These are phyloP conservation scores for Rhododendron mucronatum DNA, from an alignment of 148 eudicot genomes.

Conservation along the genomic window DNA sequence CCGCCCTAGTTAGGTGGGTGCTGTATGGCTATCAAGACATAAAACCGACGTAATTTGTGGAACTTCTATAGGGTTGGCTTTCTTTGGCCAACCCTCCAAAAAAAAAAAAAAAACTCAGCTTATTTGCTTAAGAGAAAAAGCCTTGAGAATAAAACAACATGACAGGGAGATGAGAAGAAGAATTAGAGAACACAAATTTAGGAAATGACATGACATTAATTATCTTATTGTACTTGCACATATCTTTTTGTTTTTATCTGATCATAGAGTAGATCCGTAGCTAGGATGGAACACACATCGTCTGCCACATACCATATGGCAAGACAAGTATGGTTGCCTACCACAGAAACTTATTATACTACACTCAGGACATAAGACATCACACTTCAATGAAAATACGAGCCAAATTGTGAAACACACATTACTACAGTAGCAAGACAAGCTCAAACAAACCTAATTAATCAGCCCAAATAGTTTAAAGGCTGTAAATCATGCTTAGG, in stretches of 20 bases:
- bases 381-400: background rate
- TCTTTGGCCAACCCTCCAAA: slow-evolving; percentile 56
- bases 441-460: background rate
- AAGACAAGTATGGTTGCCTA: background rate
- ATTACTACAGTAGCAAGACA: background rate
- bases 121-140: background rate
- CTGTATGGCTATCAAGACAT: slow-evolving; percentile 99
- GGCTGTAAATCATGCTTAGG: background rate
- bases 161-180: background rate
- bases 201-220: background rate
- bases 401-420: background rate
- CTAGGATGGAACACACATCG: background rate
- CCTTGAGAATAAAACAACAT: background rate
- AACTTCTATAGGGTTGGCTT: slow-evolving; percentile 65
- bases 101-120: background rate
- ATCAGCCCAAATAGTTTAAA: background rate
- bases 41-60: slow-evolving; percentile 93
- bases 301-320: background rate
- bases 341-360: background rate
- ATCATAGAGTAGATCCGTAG: background rate
- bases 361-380: background rate
- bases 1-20: slow-evolving; percentile 52
- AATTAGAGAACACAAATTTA: background rate
- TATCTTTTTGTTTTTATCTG: background rate
- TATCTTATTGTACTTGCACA: background rate